These are phyloP conservation scores for Erodium moschatum DNA, from an alignment of 441 rosid genomes.

Conservation along the genomic window DNA sequence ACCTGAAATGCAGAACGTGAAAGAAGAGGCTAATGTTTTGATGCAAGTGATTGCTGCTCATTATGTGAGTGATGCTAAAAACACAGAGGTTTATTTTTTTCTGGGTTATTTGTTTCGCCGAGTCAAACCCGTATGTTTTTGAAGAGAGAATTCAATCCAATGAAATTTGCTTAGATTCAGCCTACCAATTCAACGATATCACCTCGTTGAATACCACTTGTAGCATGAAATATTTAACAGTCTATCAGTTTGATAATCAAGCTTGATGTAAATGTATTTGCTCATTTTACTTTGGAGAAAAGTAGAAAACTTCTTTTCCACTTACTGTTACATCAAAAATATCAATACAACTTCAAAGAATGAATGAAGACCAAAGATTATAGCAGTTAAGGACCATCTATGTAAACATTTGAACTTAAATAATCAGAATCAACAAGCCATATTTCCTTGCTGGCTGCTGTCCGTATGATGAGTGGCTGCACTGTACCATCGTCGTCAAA, in stretches of 20 bases:
- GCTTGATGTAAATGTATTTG: background rate
- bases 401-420: background rate
- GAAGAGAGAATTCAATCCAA: background rate
- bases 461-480: background rate
- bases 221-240: background rate
- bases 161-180: background rate
- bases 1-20: slow-evolving; percentile 49
- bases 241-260: background rate
- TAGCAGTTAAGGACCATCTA: background rate
- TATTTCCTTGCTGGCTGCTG: background rate
- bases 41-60: slow-evolving; percentile 56
- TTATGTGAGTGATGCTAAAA: slow-evolving; percentile 34
- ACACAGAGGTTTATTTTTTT: background rate
- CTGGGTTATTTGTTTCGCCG: background rate
- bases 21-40: slow-evolving; percentile 55
- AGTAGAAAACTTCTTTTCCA: background rate
- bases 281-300: background rate
- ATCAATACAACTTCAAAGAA: background rate
- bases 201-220: background rate
- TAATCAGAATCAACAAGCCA: background rate
- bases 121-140: background rate
- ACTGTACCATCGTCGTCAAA: background rate
- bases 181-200: background rate
- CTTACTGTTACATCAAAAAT: background rate
- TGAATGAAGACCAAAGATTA: background rate